Evolutionary conservation across 495 filamentous ascomycete genomes (phyloP).

Genomic region (Apiosordaria backusii): DNA sequence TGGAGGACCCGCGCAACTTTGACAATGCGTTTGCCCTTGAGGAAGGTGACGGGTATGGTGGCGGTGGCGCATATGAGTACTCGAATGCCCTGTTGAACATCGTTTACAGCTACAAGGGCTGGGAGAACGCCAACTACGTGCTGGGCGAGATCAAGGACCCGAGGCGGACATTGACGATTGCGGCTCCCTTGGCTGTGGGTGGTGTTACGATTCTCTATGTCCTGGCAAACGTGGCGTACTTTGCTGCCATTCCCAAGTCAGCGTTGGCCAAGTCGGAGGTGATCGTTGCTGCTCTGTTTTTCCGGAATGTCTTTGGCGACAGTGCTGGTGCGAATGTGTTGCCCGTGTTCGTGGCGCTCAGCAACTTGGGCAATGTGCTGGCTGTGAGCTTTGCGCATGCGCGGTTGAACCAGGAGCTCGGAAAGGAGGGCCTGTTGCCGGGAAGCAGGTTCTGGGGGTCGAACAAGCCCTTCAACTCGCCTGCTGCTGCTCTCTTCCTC

Average conservation of each 20-base stretch:
- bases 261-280: slow-evolving; percentile 51
- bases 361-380: slow-evolving; percentile 57
- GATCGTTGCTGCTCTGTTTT: slow-evolving; percentile 47
- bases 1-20: slow-evolving; percentile 30
- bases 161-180: slow-evolving; percentile 56
- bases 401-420: slow-evolving; percentile 66
- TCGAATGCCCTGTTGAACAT: slow-evolving; percentile 49
- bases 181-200: slow-evolving; percentile 56
- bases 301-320: slow-evolving; percentile 43
- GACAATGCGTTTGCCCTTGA: slow-evolving; percentile 26
- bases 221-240: slow-evolving; percentile 60
- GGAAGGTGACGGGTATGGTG: slow-evolving; percentile 16
- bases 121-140: slow-evolving; percentile 49
- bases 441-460: slow-evolving; percentile 27
- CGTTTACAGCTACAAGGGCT: slow-evolving; percentile 48
- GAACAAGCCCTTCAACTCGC: slow-evolving; percentile 57
- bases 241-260: slow-evolving; percentile 37
- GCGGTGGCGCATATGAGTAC: slow-evolving; percentile 39
- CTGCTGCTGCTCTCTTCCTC: slow-evolving; percentile 44
- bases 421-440: slow-evolving; percentile 21
- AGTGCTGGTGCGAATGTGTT: slow-evolving; percentile 1
- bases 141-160: slow-evolving; percentile 60
- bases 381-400: slow-evolving; percentile 51
- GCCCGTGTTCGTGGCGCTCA: slow-evolving; percentile 52
- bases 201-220: slow-evolving; percentile 59